Base-by-base conservation (phyloP, 768 basidiomycete genomes). In the Amanita molliuscula region DNA sequence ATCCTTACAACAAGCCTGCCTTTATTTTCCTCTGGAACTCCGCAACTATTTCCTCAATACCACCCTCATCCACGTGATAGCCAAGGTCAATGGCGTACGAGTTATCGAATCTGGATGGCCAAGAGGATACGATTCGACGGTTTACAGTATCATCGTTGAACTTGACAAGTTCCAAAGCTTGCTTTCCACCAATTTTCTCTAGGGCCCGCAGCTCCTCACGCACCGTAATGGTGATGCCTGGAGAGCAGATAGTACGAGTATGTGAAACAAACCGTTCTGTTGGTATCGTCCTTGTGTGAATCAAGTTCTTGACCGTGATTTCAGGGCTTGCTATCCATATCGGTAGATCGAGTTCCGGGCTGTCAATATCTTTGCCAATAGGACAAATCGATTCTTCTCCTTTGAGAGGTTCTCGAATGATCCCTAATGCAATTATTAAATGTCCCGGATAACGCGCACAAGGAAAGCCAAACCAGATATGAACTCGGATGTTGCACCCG, bases 381-480 rank as follows among this genome's bases (percentile, higher is more conserved):
- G 79, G 78, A 59, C 79, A 81, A 41, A 71, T 62, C 18, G 73
- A 63, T 52, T 67, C 59, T 20, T 69, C 52, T 36, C 77, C 77
- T 48, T 76, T 71, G 3, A 82, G 64, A 0, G 79, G 78, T 59
- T 81, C 79, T 7, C 79, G 71, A 52, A 79, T 74, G 57, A 82
- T 69, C 3, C 68, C 73, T 73, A 41, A 1, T 28, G 16, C 15
- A 50, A 21, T 16, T 33, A 36, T 25, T 51, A 31, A 29, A 18
- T 45, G 15, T 11, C 29, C 13, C 28, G 16, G 5, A n/a, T 13
- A 26, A 29, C 4, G 45, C 1, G 25, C 8, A 4, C 20, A 37
- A 10, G 40, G 9, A 44, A 18, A 15, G n/a, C 51, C 60, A 18
- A 61, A 71, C 78, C 76, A 11, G 76, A 78, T 50, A 81, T 69